Base-by-base conservation (phyloP, 75 land plant genomes). In the Selaginella tamariscina region DNA sequence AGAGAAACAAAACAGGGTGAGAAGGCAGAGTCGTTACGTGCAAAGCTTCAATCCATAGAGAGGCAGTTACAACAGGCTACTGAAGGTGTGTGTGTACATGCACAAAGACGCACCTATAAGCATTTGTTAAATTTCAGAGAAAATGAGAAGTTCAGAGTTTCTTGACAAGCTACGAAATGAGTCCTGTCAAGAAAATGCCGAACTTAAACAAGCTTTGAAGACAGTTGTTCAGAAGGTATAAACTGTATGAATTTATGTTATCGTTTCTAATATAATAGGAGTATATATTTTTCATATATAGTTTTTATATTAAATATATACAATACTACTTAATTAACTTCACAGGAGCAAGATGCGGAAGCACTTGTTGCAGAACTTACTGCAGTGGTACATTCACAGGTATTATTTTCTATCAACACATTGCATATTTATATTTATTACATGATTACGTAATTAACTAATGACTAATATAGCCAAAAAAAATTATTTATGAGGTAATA, bases 261-360 rank as follows among this genome's bases (percentile, higher is more conserved):
- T 5, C 49, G 49, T 15, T 39, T 39, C 49, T 15, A n/a, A n/a
- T n/a, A n/a, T n/a, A n/a, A n/a, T n/a, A n/a, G n/a, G n/a, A n/a
- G n/a, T n/a, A n/a, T n/a, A n/a, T n/a, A n/a, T n/a, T n/a, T n/a
- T n/a, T n/a, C n/a, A n/a, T n/a, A n/a, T n/a, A n/a, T n/a, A n/a
- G n/a, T n/a, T n/a, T n/a, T n/a, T n/a, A n/a, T n/a, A n/a, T n/a
- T n/a, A n/a, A n/a, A n/a, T n/a, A n/a, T n/a, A n/a, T n/a, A n/a
- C n/a, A n/a, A n/a, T n/a, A n/a, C n/a, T n/a, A n/a, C n/a, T n/a
- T n/a, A n/a, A n/a, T n/a, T n/a, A n/a, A n/a, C n/a, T n/a, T n/a
- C n/a, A n/a, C 39, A 73, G 74, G 74, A 73, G 18, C 54, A 21
- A 56, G 74, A 68, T 33, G 74, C 74, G 22, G 59, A 67, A 27